Percentiles rank a stretch among this genome's conserved stretches.
These are phyloP conservation scores for Schwanniomyces pseudopolymorphus DNA, from an alignment of 805 yeast species.

Conservation along the genomic window DNA sequence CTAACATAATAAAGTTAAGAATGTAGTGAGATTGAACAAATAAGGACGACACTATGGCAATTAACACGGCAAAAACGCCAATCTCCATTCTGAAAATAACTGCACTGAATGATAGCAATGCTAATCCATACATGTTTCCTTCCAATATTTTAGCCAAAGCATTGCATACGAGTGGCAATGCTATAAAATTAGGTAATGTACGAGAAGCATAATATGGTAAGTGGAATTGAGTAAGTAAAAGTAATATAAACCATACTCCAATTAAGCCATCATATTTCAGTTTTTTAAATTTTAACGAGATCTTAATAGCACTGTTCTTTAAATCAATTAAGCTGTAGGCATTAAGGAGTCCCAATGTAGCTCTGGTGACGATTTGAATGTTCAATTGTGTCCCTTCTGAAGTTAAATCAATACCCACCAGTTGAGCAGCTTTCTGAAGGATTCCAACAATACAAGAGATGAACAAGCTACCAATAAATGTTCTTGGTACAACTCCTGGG, in stretches of 20 bases:
- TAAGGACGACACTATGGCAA: conserved; percentile 47
- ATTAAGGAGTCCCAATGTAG: conserved; percentile 62
- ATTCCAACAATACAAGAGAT: conserved; percentile 50
- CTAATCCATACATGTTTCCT: conserved; percentile 50
- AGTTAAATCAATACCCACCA: conserved; percentile 19
- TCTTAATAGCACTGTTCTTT: conserved; percentile 33
- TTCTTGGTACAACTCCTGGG: conserved; percentile 89
- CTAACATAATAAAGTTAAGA: conserved; percentile 36
- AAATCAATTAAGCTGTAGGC: conserved; percentile 51
- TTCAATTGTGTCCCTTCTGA: conserved; percentile 34
- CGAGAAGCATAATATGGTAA: conserved; percentile 76
- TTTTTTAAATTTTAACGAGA: conserved; percentile 21
- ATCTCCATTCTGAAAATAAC: conserved; percentile 73
- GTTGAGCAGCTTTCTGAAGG: conserved; percentile 8
- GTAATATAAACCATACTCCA: conserved; percentile 59
- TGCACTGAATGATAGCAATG: conserved; percentile 60
- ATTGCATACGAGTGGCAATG: conserved; percentile 66
- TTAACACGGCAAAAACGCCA: conserved; percentile 49
- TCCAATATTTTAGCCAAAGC: conserved; percentile 52
- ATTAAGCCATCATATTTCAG: conserved; percentile 19
- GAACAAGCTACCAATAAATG: conserved; percentile 70
- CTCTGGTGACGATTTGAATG: conserved; percentile 57
- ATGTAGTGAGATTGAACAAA: conserved; percentile 47
- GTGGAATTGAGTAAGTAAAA: conserved; percentile 74
- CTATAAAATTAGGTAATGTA: conserved; percentile 84